Base-by-base conservation (phyloP, 2,329 filamentous ascomycete genomes). In the Esteya vermicola region DNA sequence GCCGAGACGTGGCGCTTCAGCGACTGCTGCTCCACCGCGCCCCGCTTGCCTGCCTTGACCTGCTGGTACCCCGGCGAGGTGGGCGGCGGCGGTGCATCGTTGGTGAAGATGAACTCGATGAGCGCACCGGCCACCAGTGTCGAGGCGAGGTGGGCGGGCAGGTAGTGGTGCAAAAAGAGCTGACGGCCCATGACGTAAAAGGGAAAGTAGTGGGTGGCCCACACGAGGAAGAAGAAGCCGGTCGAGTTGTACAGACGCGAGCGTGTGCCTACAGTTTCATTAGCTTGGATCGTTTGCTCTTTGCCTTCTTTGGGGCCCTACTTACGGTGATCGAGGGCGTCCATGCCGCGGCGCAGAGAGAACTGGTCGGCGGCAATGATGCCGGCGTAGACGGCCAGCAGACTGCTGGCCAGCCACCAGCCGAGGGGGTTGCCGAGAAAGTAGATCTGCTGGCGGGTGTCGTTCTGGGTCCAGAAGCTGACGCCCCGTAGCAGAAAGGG, bases 181-280 rank as follows among this genome's bases (percentile, higher is more conserved):
- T 98, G 89, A 52, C 89, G 86, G 42, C 89, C 89, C 89, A 98
- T 98, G 47, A 95, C 76, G 65, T 78, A 98, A 69, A 98, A 98
- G 39, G 89, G 89, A 60, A 94, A 77, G 67, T 95, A 98, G 59
- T 98, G 91, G 3, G 86, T 89, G 13, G 85, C 86, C 91, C 91
- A 98, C 41, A 86, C 85, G 42, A 98, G 75, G 76, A 95, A 96
- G 68, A 98, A 93, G 74, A 98, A 98, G 20, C 91, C 91, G 1
- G 91, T 96, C 40, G 86, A 95, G 70, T 96, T 96, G 65, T 98
- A 98, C 37, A 98, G 72, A 47, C 88, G 86, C 20, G 84, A 88
- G 48, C 91, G 88, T 23, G 91, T 86, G 49, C 86, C 86, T 81
- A 55, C 36, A 18, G 1, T 4, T 18, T 21, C 9, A 13, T 22